These are phyloP conservation scores for Vigna nakashimae DNA, from an alignment of 306 rosid genomes.

Conservation along the genomic window DNA sequence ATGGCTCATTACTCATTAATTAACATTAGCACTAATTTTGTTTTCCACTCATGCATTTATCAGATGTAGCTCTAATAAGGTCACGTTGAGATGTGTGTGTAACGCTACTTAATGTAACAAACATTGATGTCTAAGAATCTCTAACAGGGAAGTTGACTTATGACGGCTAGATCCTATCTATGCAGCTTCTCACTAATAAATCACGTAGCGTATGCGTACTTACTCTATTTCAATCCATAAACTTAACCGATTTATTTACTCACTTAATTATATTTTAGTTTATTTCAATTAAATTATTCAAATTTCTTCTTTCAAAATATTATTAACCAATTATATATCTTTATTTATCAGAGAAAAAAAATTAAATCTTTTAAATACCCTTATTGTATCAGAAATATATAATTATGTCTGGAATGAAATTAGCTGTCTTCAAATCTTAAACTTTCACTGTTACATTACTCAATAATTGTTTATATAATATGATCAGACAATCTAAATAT, in stretches of 20 bases:
- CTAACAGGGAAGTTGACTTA: constrained; percentile 2
- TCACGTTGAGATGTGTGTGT: not conserved
- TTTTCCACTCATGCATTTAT: not conserved
- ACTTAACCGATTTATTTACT: not conserved
- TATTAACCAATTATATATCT: not conserved
- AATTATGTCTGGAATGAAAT: not conserved
- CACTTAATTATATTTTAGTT: not conserved
- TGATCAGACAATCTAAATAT: not conserved
- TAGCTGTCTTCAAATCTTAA: not conserved
- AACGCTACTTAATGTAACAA: not conserved
- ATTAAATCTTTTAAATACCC: not conserved
- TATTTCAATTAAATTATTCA: not conserved
- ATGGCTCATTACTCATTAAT: not conserved
- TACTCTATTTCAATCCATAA: too few species aligned
- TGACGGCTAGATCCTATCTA: constrained; percentile 16
- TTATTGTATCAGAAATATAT: not conserved
- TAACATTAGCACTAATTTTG: not conserved
- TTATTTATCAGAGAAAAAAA: not conserved
- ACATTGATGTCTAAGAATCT: not conserved
- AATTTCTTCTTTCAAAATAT: not conserved
- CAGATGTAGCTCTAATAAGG: not conserved
- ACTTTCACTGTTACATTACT: not conserved
- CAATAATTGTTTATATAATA: not conserved
- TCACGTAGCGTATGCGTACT: not conserved
- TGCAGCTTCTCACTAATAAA: constrained; percentile 8